phyloP scores from a whole-genome alignment of 805 yeast species.

The Cyberlindnera americana region DNA sequence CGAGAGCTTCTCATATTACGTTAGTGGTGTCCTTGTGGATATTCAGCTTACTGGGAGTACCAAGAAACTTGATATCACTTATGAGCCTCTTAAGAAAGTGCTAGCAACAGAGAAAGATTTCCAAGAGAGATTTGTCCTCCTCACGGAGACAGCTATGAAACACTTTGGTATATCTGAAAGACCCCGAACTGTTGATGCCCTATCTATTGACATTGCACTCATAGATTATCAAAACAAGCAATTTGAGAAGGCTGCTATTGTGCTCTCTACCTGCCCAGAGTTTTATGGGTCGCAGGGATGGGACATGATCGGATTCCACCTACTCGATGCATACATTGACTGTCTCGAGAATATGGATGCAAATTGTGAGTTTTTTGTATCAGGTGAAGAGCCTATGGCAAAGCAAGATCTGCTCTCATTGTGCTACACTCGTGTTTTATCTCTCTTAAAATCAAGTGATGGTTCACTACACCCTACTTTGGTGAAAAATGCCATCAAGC shows the following conservation, averaged over 20 bases:
- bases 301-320: conserved; percentile 63
- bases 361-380: conserved; percentile 21
- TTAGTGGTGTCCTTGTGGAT: conserved; percentile 31
- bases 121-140: conserved; percentile 39
- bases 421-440: conserved; percentile 7
- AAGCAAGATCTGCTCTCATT: conserved; percentile 4
- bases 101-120: conserved; percentile 35
- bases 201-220: conserved; percentile 77
- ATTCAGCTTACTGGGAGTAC: background rate
- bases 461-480: background rate
- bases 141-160: conserved; percentile 55
- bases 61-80: conserved; percentile 4
- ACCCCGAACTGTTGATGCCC: conserved; percentile 63
- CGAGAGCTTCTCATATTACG: conserved; percentile 24
- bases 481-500: conserved; percentile 9
- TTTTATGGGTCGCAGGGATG: conserved; percentile 70
- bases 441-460: conserved; percentile 2
- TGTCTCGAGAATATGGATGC: conserved; percentile 51
- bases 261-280: conserved; percentile 65
- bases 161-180: conserved; percentile 51
- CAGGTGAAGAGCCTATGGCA: conserved; percentile 1
- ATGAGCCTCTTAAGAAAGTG: conserved; percentile 17
- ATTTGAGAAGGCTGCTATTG: conserved; percentile 56
- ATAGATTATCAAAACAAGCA: conserved; percentile 56
- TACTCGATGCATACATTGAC: conserved; percentile 63